These are phyloP conservation scores for Colletotrichum sp. DNA, from an alignment of 2,329 filamentous ascomycete species.

Conservation along the genomic window DNA sequence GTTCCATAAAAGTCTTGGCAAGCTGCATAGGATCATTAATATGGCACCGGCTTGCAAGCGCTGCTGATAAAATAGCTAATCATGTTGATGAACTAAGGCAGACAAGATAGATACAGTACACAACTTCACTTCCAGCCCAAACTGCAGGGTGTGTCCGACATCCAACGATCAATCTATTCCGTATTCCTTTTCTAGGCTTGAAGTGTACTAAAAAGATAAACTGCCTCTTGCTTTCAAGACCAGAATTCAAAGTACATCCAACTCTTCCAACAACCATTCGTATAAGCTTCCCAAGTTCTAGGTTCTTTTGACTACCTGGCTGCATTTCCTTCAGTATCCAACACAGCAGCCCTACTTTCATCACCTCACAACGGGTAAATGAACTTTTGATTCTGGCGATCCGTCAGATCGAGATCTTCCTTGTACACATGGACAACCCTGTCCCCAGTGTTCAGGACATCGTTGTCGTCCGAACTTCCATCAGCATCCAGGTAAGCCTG, in stretches of 20 bases:
- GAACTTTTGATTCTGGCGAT: background rate
- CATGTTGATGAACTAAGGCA: background rate
- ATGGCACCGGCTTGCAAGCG: background rate
- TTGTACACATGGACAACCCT: background rate
- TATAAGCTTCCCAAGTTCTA: background rate
- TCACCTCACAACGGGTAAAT: background rate
- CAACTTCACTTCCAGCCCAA: background rate
- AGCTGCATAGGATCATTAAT: background rate
- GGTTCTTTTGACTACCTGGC: background rate
- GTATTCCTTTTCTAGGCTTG: background rate
- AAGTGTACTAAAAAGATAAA: background rate
- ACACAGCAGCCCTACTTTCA: background rate
- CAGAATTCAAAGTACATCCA: background rate
- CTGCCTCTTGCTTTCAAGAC: background rate
- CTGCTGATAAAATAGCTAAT: background rate
- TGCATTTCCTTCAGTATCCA: background rate
- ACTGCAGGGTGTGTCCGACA: background rate
- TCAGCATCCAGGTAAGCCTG: background rate
- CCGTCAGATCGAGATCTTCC: background rate
- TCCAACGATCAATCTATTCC: background rate
- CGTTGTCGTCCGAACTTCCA: background rate
- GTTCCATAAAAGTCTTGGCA: background rate
- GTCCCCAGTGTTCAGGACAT: background rate
- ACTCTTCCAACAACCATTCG: background rate
- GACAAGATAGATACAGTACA: background rate